A percentile compares a stretch with the other conserved stretches of the same genome.
phyloP scores from a whole-genome alignment of 352 stramenopile genomes.

The Albugo laibachii region DNA sequence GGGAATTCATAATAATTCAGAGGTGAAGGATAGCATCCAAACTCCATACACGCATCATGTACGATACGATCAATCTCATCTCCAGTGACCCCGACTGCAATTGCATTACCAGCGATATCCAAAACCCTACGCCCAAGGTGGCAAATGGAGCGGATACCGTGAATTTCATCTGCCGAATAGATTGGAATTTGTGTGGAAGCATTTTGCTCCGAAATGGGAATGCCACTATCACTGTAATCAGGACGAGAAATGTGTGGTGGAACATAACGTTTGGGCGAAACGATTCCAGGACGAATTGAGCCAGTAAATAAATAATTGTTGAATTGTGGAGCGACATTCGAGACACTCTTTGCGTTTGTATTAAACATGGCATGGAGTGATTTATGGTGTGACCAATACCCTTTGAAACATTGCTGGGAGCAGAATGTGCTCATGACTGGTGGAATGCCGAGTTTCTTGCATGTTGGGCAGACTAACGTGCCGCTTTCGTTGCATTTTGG shows the following conservation, averaged over 20 bases:
- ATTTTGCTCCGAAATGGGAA: conserved; percentile 45
- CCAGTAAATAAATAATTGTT: conserved; percentile 73
- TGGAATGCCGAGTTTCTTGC: conserved; percentile 80
- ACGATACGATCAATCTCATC: conserved; percentile 96
- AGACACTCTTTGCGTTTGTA: conserved; percentile 35
- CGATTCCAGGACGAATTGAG: conserved; percentile 51
- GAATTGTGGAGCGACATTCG: conserved; percentile 13
- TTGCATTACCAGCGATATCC: conserved; percentile 80
- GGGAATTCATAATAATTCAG: conserved; percentile 97
- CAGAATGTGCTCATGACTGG: conserved; percentile 80
- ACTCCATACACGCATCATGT: conserved; percentile 83
- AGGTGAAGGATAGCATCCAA: conserved; percentile 90
- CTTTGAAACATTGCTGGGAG: conserved; percentile 93
- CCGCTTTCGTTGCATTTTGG: conserved; percentile 58
- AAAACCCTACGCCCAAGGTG: conserved; percentile 84
- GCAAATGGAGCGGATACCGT: conserved; percentile 84
- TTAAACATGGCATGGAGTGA: conserved; percentile 87
- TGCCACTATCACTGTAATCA: conserved; percentile 82
- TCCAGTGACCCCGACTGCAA: conserved; percentile 83
- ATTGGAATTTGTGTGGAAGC: conserved; percentile 74
- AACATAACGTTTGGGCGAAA: conserved; percentile 58
- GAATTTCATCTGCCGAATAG: conserved; percentile 87
- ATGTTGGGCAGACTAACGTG: conserved; percentile 79
- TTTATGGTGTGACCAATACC: conserved; percentile 91
- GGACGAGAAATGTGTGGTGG: conserved; percentile 61